Evolutionary conservation across 2,329 filamentous ascomycete species (phyloP).

Genomic region (Ophiobolus disseminans): DNA sequence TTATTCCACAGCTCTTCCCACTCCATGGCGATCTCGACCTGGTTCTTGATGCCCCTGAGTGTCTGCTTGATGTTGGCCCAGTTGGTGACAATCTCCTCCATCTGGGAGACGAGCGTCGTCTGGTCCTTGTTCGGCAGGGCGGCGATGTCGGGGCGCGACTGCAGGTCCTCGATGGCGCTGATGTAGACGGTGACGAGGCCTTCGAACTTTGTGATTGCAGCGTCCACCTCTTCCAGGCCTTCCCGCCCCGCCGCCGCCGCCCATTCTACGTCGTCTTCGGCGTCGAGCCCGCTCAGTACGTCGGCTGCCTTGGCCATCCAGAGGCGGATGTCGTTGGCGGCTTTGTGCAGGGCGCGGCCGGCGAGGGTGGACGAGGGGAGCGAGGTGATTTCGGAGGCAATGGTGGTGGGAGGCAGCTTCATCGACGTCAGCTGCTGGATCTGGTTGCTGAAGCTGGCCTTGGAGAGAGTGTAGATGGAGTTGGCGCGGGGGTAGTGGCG

Average conservation of each 20-base stretch:
- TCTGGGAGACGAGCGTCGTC: constrained; percentile 78
- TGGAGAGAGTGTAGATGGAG: constrained; percentile 92
- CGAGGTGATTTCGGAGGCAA: constrained; percentile 82
- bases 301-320: constrained; percentile 95
- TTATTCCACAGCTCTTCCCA: constrained; percentile 98
- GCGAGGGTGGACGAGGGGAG: constrained; percentile 88
- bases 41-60: constrained; percentile 79
- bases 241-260: constrained; percentile 85
- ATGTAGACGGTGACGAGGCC: constrained; percentile 91
- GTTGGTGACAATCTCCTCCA: constrained; percentile 83
- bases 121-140: constrained; percentile 75
- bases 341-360: constrained; percentile 80
- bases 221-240: constrained; percentile 72
- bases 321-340: constrained; percentile 88
- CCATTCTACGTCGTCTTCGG: constrained; percentile 98
- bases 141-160: constrained; percentile 77
- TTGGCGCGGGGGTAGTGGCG: constrained; percentile 67
- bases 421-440: constrained; percentile 91
- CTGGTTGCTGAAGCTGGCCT: constrained; percentile 91
- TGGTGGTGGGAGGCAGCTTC: constrained; percentile 82
- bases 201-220: constrained; percentile 82
- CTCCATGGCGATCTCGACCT: constrained; percentile 97
- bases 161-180: constrained; percentile 88
- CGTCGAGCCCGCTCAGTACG: constrained; percentile 86
- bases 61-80: constrained; percentile 84